A percentile compares a stretch with the other conserved stretches of the same genome.
phyloP scores from a whole-genome alignment of 192 early-diverging fungal genomes.

The Gamsiella multidivaricata region DNA sequence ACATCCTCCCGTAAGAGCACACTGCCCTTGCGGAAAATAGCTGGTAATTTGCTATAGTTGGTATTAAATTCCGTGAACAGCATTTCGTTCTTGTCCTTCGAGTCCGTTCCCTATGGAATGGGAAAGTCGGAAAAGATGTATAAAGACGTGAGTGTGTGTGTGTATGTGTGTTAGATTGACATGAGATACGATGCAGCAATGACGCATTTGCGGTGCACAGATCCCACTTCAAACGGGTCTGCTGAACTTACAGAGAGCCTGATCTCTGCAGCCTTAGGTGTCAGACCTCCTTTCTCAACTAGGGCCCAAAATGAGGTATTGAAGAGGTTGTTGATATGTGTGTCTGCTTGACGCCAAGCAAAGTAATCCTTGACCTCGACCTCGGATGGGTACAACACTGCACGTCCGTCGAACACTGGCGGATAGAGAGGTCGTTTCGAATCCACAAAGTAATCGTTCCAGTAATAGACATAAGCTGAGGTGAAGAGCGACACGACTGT shows the following conservation, averaged over 20 bases:
- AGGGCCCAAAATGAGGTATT: constrained; percentile 96
- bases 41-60: constrained; percentile 88
- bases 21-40: constrained; percentile 91
- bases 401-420: constrained; percentile 92
- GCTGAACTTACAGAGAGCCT: constrained; percentile 76
- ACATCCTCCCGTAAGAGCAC: constrained; percentile 75
- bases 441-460: constrained; percentile 79
- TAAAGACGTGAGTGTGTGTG: no score
- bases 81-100: constrained; percentile 92
- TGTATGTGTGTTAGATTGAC: no score
- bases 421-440: constrained; percentile 70
- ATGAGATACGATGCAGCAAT: no score
- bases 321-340: constrained; percentile 94
- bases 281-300: constrained; percentile 74
- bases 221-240: no score
- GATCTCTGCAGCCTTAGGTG: constrained; percentile 80
- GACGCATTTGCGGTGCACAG: no score
- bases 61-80: constrained; percentile 84
- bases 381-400: constrained; percentile 87
- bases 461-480: constrained; percentile 84
- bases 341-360: constrained; percentile 94
- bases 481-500: constrained; percentile 89
- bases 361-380: constrained; percentile 92
- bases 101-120: constrained; percentile 77
- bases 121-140: background rate